A percentile compares a stretch with the other conserved stretches of the same genome.
Conservation (phyloP, 1,139 yeast genomes). For the Debaryomycetaceae sp. region DNA sequence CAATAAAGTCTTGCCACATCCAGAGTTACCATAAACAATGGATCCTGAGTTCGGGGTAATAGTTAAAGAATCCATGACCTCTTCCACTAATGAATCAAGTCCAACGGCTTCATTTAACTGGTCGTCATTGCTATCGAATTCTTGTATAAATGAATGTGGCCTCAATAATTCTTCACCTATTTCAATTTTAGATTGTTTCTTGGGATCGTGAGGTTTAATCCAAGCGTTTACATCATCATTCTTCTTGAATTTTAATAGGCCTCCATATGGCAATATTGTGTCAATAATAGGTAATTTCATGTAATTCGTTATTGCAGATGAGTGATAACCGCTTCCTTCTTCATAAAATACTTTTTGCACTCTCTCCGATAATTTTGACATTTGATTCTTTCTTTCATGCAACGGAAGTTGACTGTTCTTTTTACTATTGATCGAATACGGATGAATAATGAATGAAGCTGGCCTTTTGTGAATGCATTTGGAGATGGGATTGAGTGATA, state of each 20-base stretch:
- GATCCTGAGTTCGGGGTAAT: constrained; percentile 50
- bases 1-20: constrained; percentile 73
- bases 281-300: constrained; percentile 49
- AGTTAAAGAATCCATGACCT: constrained; percentile 42
- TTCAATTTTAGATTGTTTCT: constrained; percentile 36
- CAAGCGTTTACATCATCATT: constrained; percentile 43
- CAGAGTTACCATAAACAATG: constrained; percentile 69
- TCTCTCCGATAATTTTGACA: constrained; percentile 14
- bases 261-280: constrained; percentile 57
- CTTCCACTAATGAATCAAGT: constrained; percentile 43
- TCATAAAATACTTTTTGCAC: constrained; percentile 18
- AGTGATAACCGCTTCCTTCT: constrained; percentile 9
- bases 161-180: constrained; percentile 54
- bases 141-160: constrained; percentile 40
- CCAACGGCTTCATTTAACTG: constrained; percentile 48
- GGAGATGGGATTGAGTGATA: constrained; percentile 51
- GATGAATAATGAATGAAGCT: constrained; percentile 47
- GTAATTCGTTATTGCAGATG: constrained; percentile 45
- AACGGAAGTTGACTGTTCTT: constrained; percentile 24
- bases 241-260: constrained; percentile 52
- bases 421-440: constrained; percentile 48
- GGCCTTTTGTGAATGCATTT: constrained; percentile 41
- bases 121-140: constrained; percentile 8
- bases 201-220: constrained; percentile 34
- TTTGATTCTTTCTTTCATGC: constrained; percentile 30